Conservation (phyloP, 768 basidiomycete species). For the Lactarius quietus region DNA sequence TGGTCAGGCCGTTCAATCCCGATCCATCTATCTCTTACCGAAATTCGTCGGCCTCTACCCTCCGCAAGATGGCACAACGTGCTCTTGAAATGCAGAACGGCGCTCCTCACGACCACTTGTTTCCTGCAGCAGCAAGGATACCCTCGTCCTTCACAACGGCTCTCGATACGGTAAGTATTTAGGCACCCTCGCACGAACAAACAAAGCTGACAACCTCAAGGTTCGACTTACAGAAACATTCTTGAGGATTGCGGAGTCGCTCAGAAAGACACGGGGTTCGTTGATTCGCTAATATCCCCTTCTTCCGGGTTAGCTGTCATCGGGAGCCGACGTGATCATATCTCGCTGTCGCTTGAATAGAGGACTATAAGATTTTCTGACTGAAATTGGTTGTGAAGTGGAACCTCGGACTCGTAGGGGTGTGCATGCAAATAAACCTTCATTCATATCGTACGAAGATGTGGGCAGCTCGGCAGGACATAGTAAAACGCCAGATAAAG, state of each 20-base stretch:
- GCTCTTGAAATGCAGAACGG: slow-evolving; percentile 46
- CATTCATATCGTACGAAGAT: too few relatives aligned
- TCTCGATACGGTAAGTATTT: slow-evolving; percentile 17
- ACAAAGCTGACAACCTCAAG: slow-evolving; percentile 30
- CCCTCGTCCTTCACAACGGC: slow-evolving; percentile 43
- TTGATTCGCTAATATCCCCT: slow-evolving; percentile 35
- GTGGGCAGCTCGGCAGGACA: too few relatives aligned
- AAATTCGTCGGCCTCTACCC: slow-evolving; percentile 23
- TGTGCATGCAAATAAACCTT: too few relatives aligned
- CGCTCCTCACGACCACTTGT: slow-evolving; percentile 40
- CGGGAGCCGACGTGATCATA: neutral
- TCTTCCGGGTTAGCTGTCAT: neutral
- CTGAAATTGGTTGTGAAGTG: neutral
- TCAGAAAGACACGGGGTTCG: slow-evolving; percentile 52
- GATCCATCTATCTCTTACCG: neutral
- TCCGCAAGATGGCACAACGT: slow-evolving; percentile 51
- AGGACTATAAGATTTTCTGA: neutral
- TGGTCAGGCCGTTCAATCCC: neutral
- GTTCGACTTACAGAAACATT: slow-evolving; percentile 55
- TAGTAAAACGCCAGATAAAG: too few relatives aligned
- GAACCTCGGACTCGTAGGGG: neutral
- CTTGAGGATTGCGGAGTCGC: slow-evolving; percentile 54
- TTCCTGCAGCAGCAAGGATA: neutral
- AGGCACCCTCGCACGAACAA: too few relatives aligned
- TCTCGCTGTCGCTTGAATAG: neutral